Conservation (phyloP, 306 rosid genomes). For the Trifolium pratense region DNA sequence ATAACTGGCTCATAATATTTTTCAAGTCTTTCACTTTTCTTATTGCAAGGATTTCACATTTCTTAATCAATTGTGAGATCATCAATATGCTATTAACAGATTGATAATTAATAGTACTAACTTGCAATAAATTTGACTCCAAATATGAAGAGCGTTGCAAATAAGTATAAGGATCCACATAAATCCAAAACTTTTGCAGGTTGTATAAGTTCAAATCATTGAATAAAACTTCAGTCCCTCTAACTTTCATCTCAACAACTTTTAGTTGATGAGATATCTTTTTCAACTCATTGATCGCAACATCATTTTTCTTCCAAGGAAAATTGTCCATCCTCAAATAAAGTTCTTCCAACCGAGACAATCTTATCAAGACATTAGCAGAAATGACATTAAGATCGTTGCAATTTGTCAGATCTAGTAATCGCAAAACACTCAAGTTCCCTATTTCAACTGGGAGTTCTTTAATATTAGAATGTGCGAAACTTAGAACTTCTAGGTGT, state of each 20-base stretch:
- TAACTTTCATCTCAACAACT: background rate
- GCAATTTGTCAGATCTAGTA: conserved; percentile 37
- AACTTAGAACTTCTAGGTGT: conserved; percentile 33
- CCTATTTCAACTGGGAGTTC: conserved; percentile 35
- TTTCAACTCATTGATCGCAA: conserved; percentile 10
- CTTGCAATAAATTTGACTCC: conserved; percentile 13
- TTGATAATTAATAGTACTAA: background rate
- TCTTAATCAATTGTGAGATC: background rate
- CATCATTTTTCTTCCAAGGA: background rate
- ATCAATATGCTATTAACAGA: background rate
- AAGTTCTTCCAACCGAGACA: conserved; percentile 37
- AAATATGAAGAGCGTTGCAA: background rate
- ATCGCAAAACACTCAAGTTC: background rate
- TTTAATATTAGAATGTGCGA: conserved; percentile 29
- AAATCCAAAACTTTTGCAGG: conserved; percentile 21
- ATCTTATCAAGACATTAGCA: conserved; percentile 9
- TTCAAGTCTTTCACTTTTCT: conserved; percentile 6
- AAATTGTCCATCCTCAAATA: conserved; percentile 24
- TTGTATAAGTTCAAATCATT: background rate
- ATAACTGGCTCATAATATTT: conserved; percentile 4
- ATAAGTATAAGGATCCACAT: background rate
- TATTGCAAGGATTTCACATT: conserved; percentile 29
- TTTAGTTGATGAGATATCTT: background rate
- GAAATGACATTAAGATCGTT: conserved; percentile 13
- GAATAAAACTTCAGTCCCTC: background rate